Base-by-base conservation (phyloP, 441 rosid species). In the Erysimum cheiri region DNA sequence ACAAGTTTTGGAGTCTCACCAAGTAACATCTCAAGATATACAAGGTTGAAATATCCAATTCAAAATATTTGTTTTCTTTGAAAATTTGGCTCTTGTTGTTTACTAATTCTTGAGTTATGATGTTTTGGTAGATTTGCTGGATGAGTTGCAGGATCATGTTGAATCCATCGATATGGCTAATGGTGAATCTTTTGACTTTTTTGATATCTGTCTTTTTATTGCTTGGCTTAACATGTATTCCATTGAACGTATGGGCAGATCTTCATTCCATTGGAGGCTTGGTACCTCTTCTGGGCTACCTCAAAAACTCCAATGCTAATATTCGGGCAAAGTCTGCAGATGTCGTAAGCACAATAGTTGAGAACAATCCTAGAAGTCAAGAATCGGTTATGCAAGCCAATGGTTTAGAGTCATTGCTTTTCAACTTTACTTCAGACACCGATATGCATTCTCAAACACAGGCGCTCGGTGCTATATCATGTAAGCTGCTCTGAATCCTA, bases 301-400 rank as follows among this genome's bases (percentile, higher is more conserved):
- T 95, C 40, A 90, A 80, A 75, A 89, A 87, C 69, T 64, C 93
- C 4, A 91, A 85, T 75, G 84, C 87, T 54, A 90, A 87, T 57
- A 82, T 92, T 39, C 86, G 99, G 22, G 98, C 97, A 3, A 95
- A 95, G 80, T 88, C 98, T 71, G 96, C 96, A 0, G 98, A 90
- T 26, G 96, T 95, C 26, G 80, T 90, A 13, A 80, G 86, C 63
- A 93, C 98, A 26, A 80, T 93, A 46, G 96, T 89, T 62, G 96
- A 92, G 85, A 95, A 92, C 80, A 95, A 92, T 80, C 96, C 96
- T 46, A 80, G 72, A 53, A 83, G 99, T 76, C 99, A 95, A 77
- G 93, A 89, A 57, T 73, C 85, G 36, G 98, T 90, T 67, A 90
- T 90, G 96, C 95, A 85, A 73, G 93, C 95, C 75, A 90, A 90